These are phyloP conservation scores for Ganoderma multipileum DNA, from an alignment of 1,284 basidiomycete genomes.

Conservation along the genomic window DNA sequence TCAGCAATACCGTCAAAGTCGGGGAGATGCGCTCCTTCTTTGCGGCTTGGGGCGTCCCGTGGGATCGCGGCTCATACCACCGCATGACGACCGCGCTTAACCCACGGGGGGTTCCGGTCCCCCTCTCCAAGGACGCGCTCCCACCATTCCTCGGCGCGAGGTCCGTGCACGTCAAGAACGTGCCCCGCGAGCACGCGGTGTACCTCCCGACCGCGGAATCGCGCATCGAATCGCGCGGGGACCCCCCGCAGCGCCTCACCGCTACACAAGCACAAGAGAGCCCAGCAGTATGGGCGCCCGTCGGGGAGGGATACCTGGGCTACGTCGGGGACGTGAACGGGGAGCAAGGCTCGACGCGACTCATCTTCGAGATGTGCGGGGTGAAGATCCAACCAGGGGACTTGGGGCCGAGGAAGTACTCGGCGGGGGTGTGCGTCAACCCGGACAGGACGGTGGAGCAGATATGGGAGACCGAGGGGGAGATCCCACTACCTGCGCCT, in stretches of 20 bases:
- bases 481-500: not conserved
- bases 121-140: slow-evolving; percentile 20
- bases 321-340: slow-evolving; percentile 34
- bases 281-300: slow-evolving; percentile 27
- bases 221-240: slow-evolving; percentile 23
- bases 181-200: slow-evolving; percentile 20
- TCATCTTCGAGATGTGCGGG: slow-evolving; percentile 33
- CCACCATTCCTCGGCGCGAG: slow-evolving; percentile 29
- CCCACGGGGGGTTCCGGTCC: slow-evolving; percentile 26
- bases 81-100: slow-evolving; percentile 31
- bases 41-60: slow-evolving; percentile 24
- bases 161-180: slow-evolving; percentile 27
- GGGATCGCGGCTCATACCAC: slow-evolving; percentile 26
- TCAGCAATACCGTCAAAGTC: slow-evolving; percentile 19
- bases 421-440: not conserved
- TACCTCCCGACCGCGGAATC: slow-evolving; percentile 26
- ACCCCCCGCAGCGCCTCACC: slow-evolving; percentile 13
- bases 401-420: slow-evolving; percentile 17
- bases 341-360: slow-evolving; percentile 28
- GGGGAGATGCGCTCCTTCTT: slow-evolving; percentile 9
- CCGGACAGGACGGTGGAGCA: not conserved
- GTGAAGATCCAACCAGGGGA: slow-evolving; percentile 28
- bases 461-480: not conserved
- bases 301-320: slow-evolving; percentile 31
- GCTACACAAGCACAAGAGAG: slow-evolving; percentile 20